Evolutionary conservation across 495 filamentous ascomycete genomes (phyloP).

Genomic region (Geopyxis carbonaria): DNA sequence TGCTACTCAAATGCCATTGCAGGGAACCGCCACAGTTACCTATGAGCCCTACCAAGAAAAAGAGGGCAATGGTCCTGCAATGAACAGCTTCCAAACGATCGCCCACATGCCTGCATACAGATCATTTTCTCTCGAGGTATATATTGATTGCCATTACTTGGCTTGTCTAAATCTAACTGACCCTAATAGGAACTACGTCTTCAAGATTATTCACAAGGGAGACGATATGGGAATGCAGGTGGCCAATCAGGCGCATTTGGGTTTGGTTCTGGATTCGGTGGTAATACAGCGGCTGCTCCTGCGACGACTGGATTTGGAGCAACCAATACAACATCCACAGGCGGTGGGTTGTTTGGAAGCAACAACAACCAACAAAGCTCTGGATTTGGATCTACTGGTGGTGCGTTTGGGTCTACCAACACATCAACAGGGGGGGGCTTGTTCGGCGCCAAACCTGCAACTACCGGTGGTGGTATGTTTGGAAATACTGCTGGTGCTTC

Average conservation of each 20-base stretch:
- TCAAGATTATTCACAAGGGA: constrained; percentile 75
- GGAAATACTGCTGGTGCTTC: constrained; percentile 27
- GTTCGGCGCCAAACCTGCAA: constrained; percentile 34
- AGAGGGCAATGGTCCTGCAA: constrained; percentile 38
- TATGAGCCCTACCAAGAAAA: constrained; percentile 72
- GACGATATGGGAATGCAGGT: constrained; percentile 53
- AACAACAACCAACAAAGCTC: constrained; percentile 10
- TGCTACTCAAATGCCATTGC: constrained; percentile 26
- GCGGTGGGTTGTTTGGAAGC: constrained; percentile 33
- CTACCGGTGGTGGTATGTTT: constrained; percentile 33
- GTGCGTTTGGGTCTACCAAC: constrained; percentile 30
- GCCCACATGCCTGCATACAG: constrained; percentile 70
- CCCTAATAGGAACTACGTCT: constrained; percentile 50
- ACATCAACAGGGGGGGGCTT: constrained; percentile 28
- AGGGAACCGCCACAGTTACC: constrained; percentile 55
- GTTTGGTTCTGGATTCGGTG: constrained; percentile 40
- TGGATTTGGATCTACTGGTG: constrained; percentile 11
- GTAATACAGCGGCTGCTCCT: constrained; percentile 8
- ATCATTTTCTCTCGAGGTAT: constrained; percentile 65
- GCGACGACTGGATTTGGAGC: constrained; percentile 8
- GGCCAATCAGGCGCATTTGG: constrained; percentile 62
- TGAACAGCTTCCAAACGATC: constrained; percentile 64
- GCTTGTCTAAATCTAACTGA: constrained; percentile 7
- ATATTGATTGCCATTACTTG: constrained; percentile 1
- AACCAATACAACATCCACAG: constrained; percentile 25